phyloP scores from a whole-genome alignment of 176 grass and related monocot species.

The Carex kokanica region DNA sequence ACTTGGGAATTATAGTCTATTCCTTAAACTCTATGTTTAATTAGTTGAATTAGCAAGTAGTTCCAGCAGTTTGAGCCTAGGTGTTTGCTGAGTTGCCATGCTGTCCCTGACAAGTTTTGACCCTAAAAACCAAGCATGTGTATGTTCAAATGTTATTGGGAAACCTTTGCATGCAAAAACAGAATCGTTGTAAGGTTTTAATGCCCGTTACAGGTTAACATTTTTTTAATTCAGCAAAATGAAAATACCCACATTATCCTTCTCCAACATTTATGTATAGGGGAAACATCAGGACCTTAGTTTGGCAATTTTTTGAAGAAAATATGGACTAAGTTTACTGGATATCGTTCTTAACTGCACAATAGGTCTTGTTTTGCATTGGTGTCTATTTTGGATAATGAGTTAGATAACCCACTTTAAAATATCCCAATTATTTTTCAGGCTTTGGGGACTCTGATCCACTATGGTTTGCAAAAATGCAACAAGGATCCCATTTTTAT shows the following conservation, averaged over 20 bases:
- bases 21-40: neutral
- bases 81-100: constrained; percentile 7
- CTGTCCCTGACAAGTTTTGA: neutral
- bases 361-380: neutral
- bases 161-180: neutral
- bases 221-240: neutral
- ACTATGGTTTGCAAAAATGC: neutral
- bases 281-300: constrained; percentile 9
- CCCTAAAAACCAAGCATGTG: neutral
- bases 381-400: constrained; percentile 4
- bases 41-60: constrained; percentile 4
- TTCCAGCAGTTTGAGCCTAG: neutral
- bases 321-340: constrained; percentile 3
- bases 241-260: neutral
- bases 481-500: neutral
- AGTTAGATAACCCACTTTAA: neutral
- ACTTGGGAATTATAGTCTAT: neutral
- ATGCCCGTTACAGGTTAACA: neutral
- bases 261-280: neutral
- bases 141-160: neutral
- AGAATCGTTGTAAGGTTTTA: neutral
- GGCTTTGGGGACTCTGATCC: neutral
- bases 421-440: neutral
- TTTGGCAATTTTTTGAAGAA: neutral
- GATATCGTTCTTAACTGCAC: neutral